Conservation (phyloP, 1,139 yeast species). For the Kodamaea sp. region DNA sequence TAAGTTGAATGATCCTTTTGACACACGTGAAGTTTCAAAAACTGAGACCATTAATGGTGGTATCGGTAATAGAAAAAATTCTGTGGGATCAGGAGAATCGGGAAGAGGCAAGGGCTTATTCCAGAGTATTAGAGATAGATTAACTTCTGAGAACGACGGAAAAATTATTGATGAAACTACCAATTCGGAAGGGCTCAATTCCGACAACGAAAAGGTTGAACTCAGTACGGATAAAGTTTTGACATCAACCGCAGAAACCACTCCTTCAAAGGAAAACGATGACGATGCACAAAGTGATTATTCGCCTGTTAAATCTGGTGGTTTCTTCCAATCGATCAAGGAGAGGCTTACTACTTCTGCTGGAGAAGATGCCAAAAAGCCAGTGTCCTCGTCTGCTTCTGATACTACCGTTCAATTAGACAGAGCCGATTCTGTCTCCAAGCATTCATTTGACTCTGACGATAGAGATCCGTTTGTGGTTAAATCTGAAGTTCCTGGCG, state of each 20-base stretch:
- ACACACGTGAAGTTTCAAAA: slow-evolving; percentile 6
- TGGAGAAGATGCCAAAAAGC: slow-evolving; percentile 10
- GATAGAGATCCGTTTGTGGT: slow-evolving; percentile 1
- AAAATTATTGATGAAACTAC: slow-evolving; percentile 12
- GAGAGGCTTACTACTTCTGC: slow-evolving; percentile 18
- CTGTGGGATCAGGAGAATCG: slow-evolving; percentile 6
- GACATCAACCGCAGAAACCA: slow-evolving; percentile 33
- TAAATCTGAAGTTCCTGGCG: slow-evolving; percentile 6
- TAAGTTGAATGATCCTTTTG: slow-evolving; percentile 21
- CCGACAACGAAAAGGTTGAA: slow-evolving; percentile 23
- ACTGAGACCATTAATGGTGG: slow-evolving; percentile 13
- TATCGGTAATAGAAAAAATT: slow-evolving; percentile 7
- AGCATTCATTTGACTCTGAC: slow-evolving; percentile 1
- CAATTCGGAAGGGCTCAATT: slow-evolving; percentile 14
- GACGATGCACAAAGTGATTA: slow-evolving; percentile 15
- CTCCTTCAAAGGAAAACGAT: slow-evolving; percentile 29
- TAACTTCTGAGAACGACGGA: slow-evolving; percentile 19
- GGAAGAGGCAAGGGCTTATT: slow-evolving; percentile 34
- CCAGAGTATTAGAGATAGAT: slow-evolving; percentile 36
- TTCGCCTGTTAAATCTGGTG: slow-evolving; percentile 12
- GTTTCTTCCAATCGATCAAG: slow-evolving; percentile 22
- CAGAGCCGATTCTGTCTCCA: slow-evolving; percentile 4
- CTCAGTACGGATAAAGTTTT: slow-evolving; percentile 18
- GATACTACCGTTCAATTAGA: slow-evolving; percentile 21
- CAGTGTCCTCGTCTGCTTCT: slow-evolving; percentile 22